These are phyloP conservation scores for Globisporangium acanthophoron DNA, from an alignment of 352 stramenopile genomes.

Conservation along the genomic window DNA sequence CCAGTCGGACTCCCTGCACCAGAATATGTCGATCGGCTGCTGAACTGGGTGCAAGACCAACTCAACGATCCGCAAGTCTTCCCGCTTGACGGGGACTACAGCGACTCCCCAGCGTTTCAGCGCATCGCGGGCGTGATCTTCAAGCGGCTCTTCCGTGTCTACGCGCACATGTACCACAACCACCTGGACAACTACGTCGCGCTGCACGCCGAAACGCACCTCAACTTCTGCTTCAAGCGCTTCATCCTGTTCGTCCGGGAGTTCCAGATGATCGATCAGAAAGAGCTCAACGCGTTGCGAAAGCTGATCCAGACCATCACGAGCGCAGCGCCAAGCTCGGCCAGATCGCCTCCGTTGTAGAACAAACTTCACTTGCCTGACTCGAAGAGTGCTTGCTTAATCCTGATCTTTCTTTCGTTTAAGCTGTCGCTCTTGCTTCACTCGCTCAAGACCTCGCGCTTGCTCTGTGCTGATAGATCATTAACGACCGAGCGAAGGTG, in stretches of 20 bases:
- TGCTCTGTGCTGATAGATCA: background rate
- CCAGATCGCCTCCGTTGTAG: background rate
- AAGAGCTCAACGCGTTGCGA: constrained; percentile 92
- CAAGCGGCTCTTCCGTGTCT: constrained; percentile 95
- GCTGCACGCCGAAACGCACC: constrained; percentile 89
- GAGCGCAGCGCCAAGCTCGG: background rate
- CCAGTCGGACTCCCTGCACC: constrained; percentile 55
- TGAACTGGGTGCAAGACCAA: constrained; percentile 85
- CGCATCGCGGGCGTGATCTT: constrained; percentile 79
- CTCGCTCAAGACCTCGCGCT: background rate
- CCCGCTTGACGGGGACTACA: constrained; percentile 22
- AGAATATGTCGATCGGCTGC: constrained; percentile 82
- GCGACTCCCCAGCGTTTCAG: constrained; percentile 40
- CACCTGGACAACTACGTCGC: constrained; percentile 90
- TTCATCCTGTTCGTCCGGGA: constrained; percentile 95
- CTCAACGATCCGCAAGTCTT: constrained; percentile 73
- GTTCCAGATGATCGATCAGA: constrained; percentile 91
- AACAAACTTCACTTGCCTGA: too few relatives aligned
- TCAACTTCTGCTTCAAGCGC: constrained; percentile 97
- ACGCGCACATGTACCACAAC: constrained; percentile 95
- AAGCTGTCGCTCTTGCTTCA: too few relatives aligned
- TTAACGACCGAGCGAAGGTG: constrained; percentile 2
- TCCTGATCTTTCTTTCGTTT: too few relatives aligned
- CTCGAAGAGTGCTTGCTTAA: background rate
- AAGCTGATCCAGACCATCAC: constrained; percentile 82